These are phyloP conservation scores for Pythium brachiatum DNA, from an alignment of 352 stramenopile genomes.

Conservation along the genomic window DNA sequence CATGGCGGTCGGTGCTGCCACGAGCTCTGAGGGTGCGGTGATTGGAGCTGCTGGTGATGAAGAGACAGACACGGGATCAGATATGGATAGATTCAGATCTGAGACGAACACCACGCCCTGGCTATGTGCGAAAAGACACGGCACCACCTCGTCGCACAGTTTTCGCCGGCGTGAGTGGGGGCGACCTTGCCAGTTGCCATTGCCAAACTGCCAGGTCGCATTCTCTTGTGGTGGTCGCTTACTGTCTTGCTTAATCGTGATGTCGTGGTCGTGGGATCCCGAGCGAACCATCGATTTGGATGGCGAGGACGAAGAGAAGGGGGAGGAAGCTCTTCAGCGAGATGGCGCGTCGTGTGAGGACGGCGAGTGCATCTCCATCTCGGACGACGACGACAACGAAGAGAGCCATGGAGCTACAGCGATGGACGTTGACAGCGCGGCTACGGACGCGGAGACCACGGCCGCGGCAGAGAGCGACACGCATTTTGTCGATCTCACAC, in stretches of 20 bases:
- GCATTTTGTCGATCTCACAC: not conserved
- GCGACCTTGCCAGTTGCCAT: not conserved
- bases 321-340: not conserved
- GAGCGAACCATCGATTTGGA: too few species aligned
- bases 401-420: not conserved
- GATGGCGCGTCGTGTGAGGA: not conserved
- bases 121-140: not conserved
- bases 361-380: not conserved
- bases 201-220: too few species aligned
- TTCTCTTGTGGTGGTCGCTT: too few species aligned
- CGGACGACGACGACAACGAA: not conserved
- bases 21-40: not conserved
- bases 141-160: not conserved
- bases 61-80: slow-evolving; percentile 1
- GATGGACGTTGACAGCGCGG: too few species aligned
- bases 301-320: not conserved
- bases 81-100: not conserved
- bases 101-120: not conserved
- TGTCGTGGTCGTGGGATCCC: too few species aligned
- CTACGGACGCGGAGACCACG: too few species aligned
- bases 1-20: slow-evolving; percentile 12
- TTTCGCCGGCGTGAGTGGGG: not conserved
- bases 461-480: too few species aligned
- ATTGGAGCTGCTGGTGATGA: slow-evolving; percentile 1
- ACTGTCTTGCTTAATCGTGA: too few species aligned